phyloP scores from a whole-genome alignment of 768 basidiomycete species.

The Coprinellus aureogranulatus region DNA sequence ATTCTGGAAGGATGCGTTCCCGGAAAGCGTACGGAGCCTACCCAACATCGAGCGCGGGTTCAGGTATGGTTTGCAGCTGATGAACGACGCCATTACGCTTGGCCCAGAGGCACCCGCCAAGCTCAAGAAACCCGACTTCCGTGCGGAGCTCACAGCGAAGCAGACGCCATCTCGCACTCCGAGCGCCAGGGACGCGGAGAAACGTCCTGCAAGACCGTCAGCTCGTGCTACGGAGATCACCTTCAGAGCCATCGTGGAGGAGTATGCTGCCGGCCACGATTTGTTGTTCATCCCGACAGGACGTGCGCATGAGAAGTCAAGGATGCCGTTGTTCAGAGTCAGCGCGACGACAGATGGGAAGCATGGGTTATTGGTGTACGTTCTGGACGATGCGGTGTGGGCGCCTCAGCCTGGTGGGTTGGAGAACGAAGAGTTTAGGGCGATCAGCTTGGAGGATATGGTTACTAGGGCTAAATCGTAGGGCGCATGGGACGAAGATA shows the following conservation, averaged over 20 bases:
- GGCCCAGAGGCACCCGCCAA: slow-evolving; percentile 71
- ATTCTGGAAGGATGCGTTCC: slow-evolving; percentile 82
- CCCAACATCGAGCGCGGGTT: slow-evolving; percentile 76
- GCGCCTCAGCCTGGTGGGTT: slow-evolving; percentile 50
- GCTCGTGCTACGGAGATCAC: slow-evolving; percentile 78
- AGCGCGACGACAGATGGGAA: slow-evolving; percentile 76
- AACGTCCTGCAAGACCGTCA: slow-evolving; percentile 34
- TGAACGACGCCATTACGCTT: slow-evolving; percentile 91
- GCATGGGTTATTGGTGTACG: slow-evolving; percentile 85
- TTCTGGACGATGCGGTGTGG: slow-evolving; percentile 94
- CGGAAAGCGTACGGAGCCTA: slow-evolving; percentile 64
- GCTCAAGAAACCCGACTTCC: slow-evolving; percentile 66
- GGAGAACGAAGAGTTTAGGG: slow-evolving; percentile 63
- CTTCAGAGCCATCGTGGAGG: slow-evolving; percentile 91
- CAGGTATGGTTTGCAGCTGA: slow-evolving; percentile 83
- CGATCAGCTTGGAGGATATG: slow-evolving; percentile 88
- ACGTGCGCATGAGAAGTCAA: slow-evolving; percentile 75
- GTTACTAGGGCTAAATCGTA: slow-evolving; percentile 40
- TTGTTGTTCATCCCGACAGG: slow-evolving; percentile 88
- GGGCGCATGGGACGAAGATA: too few species aligned
- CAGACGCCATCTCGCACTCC: slow-evolving; percentile 23
- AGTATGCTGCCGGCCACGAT: slow-evolving; percentile 80
- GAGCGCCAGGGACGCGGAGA: slow-evolving; percentile 29
- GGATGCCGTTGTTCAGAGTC: slow-evolving; percentile 88
- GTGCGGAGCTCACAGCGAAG: slow-evolving; percentile 40